Evolutionary conservation across 148 eudicot species (phyloP), one percentile per base, ranked within the genome.

Genomic region (Tetragonia tetragonoides): DNA sequence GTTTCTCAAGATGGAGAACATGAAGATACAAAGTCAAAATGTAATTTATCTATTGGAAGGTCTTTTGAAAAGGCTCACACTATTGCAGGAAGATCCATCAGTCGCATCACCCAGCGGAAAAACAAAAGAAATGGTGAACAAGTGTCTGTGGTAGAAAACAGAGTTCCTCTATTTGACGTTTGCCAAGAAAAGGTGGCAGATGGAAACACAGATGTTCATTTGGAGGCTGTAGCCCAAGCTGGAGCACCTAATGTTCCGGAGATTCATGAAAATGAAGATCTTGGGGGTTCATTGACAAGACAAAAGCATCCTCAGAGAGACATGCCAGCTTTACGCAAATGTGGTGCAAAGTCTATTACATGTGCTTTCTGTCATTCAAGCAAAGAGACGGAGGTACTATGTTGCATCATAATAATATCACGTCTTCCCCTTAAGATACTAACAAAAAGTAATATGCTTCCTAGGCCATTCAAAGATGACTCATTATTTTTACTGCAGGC

Each of bases 341-440:
- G 92, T 77, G 80, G 80, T 20, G 79, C 69, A 38, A 65, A 17
- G 67, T 49, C 83, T 37, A 83, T 69, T 8, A 81, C 71, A 65
- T 95, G 99, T 85, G 93, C 91, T 57, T 95, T 95, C 80, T 95
- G 97, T 79, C 94, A 83, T 56, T 87, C 91, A 65, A 44, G 88
- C 54, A 90, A 88, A 79, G 94, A 88, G 62, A 86, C 90, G 4
- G 85, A 93, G 93, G 97, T 93, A 85, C 62, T 54, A 8, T 72
- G 9, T 75, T 57, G 40, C 28, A 18, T 56, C 38, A 42, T 42
- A 49, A 2, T 62, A 69, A 21, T 28, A 28, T 28, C 34, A 28
- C n/a, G n/a, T n/a, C n/a, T 28, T 28, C 1, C 34, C 34, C 34
- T 28, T 28, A 28, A 28, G 34, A 3, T 68, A 42, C 28, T 8